phyloP scores from a whole-genome alignment of 805 yeast species.

The Wickerhamiella lipophila region DNA sequence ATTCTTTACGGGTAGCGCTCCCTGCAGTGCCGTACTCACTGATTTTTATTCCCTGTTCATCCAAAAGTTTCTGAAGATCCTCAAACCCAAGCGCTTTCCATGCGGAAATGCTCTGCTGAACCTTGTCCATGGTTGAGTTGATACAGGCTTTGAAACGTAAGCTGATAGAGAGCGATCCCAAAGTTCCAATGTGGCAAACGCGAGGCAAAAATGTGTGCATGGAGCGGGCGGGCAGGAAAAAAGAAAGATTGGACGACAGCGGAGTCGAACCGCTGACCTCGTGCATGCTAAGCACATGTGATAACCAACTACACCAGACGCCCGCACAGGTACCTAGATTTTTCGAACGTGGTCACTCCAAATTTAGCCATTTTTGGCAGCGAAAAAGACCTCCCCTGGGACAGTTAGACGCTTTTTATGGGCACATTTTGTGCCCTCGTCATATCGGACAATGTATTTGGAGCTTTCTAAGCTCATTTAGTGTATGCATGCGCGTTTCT shows the following conservation, averaged over 20 bases:
- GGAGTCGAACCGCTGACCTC: constrained; percentile 19
- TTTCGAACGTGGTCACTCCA: constrained; percentile 20
- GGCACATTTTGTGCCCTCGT: no score
- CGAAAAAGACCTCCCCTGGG: no score
- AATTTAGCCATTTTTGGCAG: no score
- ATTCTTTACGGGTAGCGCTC: constrained; percentile 53
- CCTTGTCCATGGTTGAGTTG: constrained; percentile 11
- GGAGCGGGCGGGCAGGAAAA: neutral
- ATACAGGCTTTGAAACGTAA: neutral
- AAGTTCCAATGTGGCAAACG: no score
- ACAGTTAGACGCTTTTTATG: no score
- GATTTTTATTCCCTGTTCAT: constrained; percentile 58
- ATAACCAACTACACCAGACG: constrained; percentile 18
- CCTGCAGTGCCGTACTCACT: constrained; percentile 59
- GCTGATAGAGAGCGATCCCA: neutral
- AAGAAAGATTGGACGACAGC: constrained; percentile 14
- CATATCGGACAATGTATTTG: no score
- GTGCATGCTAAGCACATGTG: constrained; percentile 19
- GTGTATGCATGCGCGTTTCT: no score
- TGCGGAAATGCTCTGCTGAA: constrained; percentile 49
- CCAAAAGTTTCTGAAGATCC: constrained; percentile 56
- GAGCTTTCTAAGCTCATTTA: no score
- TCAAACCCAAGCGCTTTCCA: constrained; percentile 71
- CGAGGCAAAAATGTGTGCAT: no score
- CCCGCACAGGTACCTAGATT: constrained; percentile 7